Evolutionary conservation across 768 basidiomycete species (phyloP).

Genomic region (Aureoboletus auriporus): DNA sequence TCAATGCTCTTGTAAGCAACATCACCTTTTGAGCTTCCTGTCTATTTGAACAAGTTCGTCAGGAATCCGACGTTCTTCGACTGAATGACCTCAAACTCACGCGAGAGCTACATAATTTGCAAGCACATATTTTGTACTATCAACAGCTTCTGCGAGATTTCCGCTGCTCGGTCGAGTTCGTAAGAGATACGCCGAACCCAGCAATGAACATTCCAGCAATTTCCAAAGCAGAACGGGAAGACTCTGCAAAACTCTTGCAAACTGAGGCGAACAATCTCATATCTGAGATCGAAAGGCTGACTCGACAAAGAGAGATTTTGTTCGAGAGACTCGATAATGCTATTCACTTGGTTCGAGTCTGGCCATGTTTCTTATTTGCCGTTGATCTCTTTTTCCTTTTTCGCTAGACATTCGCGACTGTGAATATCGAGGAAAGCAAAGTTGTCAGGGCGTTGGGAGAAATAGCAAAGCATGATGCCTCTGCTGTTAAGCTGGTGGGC

Average conservation of each 20-base stretch:
- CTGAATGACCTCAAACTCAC: slow-evolving; percentile 43
- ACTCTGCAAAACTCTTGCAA: slow-evolving; percentile 23
- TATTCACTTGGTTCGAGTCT: slow-evolving; percentile 21
- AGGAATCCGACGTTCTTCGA: slow-evolving; percentile 45
- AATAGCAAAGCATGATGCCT: slow-evolving; percentile 3
- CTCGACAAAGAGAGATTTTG: slow-evolving; percentile 24
- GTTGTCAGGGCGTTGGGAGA: slow-evolving; percentile 2
- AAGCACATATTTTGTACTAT: slow-evolving; percentile 53
- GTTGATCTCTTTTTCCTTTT: not conserved
- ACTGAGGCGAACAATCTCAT: slow-evolving; percentile 46
- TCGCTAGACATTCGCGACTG: slow-evolving; percentile 49
- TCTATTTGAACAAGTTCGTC: not conserved
- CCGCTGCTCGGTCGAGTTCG: slow-evolving; percentile 46
- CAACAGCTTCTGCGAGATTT: slow-evolving; percentile 52
- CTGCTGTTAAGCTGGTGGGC: slow-evolving; percentile 20
- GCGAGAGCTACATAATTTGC: slow-evolving; percentile 51
- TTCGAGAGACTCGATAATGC: slow-evolving; percentile 21
- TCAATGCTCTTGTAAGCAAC: slow-evolving; percentile 41
- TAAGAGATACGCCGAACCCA: slow-evolving; percentile 48
- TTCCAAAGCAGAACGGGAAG: slow-evolving; percentile 16
- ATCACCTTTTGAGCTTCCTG: not conserved
- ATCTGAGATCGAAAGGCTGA: slow-evolving; percentile 46
- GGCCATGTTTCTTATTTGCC: not conserved
- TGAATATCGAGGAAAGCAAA: slow-evolving; percentile 47
- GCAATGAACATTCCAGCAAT: slow-evolving; percentile 31